A percentile compares a stretch with the other conserved stretches of the same genome.
These are phyloP conservation scores for Phytophthora syringae DNA, from an alignment of 352 stramenopile genomes.

Conservation along the genomic window DNA sequence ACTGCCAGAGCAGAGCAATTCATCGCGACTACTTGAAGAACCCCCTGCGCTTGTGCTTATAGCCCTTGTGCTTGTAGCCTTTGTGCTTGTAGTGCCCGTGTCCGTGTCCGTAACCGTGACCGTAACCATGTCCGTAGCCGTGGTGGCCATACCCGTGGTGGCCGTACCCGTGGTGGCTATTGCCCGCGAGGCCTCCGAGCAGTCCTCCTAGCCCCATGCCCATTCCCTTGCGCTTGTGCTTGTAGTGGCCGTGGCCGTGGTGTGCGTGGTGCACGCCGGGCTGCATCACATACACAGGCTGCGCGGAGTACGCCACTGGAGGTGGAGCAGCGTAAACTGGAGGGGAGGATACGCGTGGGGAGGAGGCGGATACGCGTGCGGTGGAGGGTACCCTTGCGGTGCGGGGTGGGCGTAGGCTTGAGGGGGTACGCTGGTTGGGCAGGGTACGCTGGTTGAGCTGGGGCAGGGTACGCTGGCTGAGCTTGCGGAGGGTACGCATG, in stretches of 20 bases:
- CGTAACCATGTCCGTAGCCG: constrained; percentile 20
- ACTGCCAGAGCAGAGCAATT: too few relatives aligned
- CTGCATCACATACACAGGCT: constrained; percentile 42
- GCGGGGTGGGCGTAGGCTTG: neutral
- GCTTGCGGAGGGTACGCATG: constrained; percentile 9
- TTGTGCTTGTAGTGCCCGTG: constrained; percentile 39
- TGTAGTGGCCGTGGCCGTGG: constrained; percentile 34
- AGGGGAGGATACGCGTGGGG: constrained; percentile 26
- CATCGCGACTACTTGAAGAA: constrained; percentile 47
- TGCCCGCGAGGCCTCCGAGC: constrained; percentile 25
- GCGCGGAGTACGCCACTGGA: constrained; percentile 17
- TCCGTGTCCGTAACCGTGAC: constrained; percentile 7
- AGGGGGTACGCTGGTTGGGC: constrained; percentile 1
- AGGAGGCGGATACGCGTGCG: constrained; percentile 31
- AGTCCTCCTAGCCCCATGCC: constrained; percentile 12
- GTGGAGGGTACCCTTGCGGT: neutral
- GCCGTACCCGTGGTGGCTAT: constrained; percentile 2
- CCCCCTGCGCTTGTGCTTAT: constrained; percentile 33
- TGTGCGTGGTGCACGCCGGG: constrained; percentile 33
- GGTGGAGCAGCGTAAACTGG: constrained; percentile 13
- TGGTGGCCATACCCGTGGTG: constrained; percentile 12
- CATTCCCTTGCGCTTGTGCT: constrained; percentile 23
- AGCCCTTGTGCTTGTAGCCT: constrained; percentile 37
- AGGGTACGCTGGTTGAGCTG: constrained; percentile 11
- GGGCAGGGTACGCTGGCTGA: constrained; percentile 28